Conservation (phyloP, 305 asterid genomes). For the Plantago lanceolata region DNA sequence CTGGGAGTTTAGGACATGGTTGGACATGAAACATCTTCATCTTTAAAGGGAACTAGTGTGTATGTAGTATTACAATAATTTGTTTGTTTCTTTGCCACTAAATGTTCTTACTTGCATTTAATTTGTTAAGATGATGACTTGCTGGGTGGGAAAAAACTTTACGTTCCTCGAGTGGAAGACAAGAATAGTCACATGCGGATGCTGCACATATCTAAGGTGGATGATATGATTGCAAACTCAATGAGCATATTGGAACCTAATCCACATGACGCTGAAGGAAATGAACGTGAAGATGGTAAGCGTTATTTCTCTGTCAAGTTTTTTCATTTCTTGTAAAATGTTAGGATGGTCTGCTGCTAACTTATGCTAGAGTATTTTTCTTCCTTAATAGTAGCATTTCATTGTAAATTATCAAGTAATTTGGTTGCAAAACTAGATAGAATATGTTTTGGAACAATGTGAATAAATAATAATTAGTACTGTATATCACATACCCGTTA, state of each 20-base stretch:
- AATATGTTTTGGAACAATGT: too few relatives aligned
- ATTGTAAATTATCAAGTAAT: background rate
- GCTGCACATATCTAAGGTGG: constrained; percentile 68
- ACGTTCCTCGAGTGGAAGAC: constrained; percentile 94
- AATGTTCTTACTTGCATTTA: background rate
- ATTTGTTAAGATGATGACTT: constrained; percentile 30
- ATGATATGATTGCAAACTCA: constrained; percentile 80
- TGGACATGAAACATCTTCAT: background rate
- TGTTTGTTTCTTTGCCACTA: background rate
- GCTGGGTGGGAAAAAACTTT: constrained; percentile 66
- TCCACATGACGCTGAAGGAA: constrained; percentile 60
- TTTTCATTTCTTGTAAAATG: background rate
- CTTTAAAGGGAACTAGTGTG: background rate
- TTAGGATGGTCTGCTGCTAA: background rate
- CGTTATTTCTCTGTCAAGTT: background rate
- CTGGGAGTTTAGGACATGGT: background rate
- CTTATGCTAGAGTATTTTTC: background rate
- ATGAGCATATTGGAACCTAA: constrained; percentile 92
- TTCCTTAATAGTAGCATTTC: too few relatives aligned
- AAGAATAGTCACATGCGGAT: constrained; percentile 87
- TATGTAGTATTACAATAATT: background rate
- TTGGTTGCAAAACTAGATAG: too few relatives aligned
- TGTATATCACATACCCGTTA: background rate
- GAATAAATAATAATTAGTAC: too few relatives aligned
- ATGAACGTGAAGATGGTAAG: constrained; percentile 82